These are phyloP conservation scores for Penicillium desertorum DNA, from an alignment of 495 filamentous ascomycete genomes.

Conservation along the genomic window DNA sequence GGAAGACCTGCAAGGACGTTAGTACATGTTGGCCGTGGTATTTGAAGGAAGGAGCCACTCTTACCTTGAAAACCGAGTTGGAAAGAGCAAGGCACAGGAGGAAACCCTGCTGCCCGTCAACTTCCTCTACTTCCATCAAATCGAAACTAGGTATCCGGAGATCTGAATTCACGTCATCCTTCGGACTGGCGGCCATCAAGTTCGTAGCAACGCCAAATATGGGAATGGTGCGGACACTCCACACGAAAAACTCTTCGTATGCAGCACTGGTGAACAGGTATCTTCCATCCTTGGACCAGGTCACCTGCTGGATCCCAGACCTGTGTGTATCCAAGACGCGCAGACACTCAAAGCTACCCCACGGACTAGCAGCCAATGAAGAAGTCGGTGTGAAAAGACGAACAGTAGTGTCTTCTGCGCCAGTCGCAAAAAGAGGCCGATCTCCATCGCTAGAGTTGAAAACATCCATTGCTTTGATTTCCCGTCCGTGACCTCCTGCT, in stretches of 20 bases:
- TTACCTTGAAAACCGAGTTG: conserved; percentile 69
- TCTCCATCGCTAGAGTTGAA: conserved; percentile 22
- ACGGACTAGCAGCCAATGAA: conserved; percentile 22
- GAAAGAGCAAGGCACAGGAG: conserved; percentile 70
- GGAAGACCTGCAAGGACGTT: conserved; percentile 48
- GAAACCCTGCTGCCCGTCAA: conserved; percentile 30
- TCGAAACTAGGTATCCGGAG: conserved; percentile 77
- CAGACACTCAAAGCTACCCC: conserved; percentile 50
- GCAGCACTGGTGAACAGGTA: conserved; percentile 84
- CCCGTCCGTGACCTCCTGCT: conserved; percentile 76
- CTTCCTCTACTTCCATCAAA: conserved; percentile 42
- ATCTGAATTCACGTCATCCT: conserved; percentile 61
- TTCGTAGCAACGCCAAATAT: conserved; percentile 57
- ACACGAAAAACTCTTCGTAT: conserved; percentile 85
- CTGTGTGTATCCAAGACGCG: conserved; percentile 71
- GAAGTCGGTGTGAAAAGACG: conserved; percentile 49
- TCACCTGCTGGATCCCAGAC: conserved; percentile 78
- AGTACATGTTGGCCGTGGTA: neutral
- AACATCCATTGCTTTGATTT: conserved; percentile 77
- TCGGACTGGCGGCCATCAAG: conserved; percentile 61
- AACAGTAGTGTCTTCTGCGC: conserved; percentile 85
- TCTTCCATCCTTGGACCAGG: conserved; percentile 62
- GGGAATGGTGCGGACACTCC: conserved; percentile 61
- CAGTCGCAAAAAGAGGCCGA: conserved; percentile 64
- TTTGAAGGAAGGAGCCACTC: conserved; percentile 6